Evolutionary conservation across 2,329 filamentous ascomycete genomes (phyloP).

Genomic region (Geosmithia flava): DNA sequence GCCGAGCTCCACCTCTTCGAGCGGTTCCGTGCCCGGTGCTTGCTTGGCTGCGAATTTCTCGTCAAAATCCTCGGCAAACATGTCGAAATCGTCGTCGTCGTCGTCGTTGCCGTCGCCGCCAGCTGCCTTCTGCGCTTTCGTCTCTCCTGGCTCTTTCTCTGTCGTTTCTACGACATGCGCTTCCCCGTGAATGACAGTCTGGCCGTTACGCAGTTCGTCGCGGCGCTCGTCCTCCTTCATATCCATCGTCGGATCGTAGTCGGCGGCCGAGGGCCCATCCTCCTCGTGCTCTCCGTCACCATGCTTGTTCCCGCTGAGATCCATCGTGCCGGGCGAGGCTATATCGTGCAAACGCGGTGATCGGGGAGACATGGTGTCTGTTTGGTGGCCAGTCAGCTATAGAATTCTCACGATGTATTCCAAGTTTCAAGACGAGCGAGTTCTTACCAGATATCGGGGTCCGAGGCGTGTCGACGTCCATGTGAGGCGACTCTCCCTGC

Average conservation of each 20-base stretch:
- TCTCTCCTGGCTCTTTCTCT: slow-evolving; percentile 11
- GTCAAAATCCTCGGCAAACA: slow-evolving; percentile 78
- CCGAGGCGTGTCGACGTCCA: slow-evolving; percentile 16
- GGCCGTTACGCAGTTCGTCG: slow-evolving; percentile 51
- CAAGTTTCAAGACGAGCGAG: neutral
- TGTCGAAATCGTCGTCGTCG: slow-evolving; percentile 65
- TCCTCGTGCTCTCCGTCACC: slow-evolving; percentile 25
- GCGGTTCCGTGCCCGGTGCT: slow-evolving; percentile 16
- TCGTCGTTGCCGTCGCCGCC: slow-evolving; percentile 53
- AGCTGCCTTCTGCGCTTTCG: slow-evolving; percentile 14
- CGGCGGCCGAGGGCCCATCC: slow-evolving; percentile 79
- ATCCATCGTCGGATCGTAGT: slow-evolving; percentile 82
- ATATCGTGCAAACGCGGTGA: slow-evolving; percentile 33
- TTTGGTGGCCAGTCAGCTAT: slow-evolving; percentile 9
- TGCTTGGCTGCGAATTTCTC: slow-evolving; percentile 49
- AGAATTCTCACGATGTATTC: neutral
- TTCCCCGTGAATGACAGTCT: slow-evolving; percentile 37
- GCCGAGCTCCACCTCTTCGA: slow-evolving; percentile 29
- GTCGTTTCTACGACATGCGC: slow-evolving; percentile 13
- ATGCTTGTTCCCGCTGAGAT: slow-evolving; percentile 51
- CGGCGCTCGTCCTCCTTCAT: slow-evolving; percentile 74
- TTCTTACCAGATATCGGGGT: slow-evolving; percentile 16
- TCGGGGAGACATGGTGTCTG: slow-evolving; percentile 27
- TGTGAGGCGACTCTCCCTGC: slow-evolving; percentile 9
- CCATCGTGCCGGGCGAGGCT: slow-evolving; percentile 45